These are phyloP conservation scores for Solanum bulbocastanum DNA, from an alignment of 257 asterid genomes.

Conservation along the genomic window DNA sequence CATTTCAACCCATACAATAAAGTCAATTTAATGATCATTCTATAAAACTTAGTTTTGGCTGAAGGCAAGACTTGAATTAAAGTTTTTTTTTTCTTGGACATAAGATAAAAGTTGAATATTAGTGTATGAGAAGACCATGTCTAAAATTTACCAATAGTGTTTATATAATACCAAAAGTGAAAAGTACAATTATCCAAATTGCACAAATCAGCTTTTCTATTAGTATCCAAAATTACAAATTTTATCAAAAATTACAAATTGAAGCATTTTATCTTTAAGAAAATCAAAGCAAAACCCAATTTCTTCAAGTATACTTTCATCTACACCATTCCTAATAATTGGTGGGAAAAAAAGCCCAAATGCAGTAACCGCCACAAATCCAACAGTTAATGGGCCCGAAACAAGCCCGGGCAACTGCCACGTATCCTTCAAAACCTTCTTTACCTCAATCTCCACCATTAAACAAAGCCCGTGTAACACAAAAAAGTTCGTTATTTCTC, in stretches of 20 bases:
- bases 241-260: neutral
- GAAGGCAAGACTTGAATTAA: no score
- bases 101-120: neutral
- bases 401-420: conserved; percentile 26
- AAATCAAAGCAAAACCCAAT: neutral
- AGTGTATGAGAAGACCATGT: neutral
- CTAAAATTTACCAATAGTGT: neutral
- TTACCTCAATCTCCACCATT: conserved; percentile 24
- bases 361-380: conserved; percentile 34
- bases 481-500: conserved; percentile 76
- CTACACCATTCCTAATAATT: conserved; percentile 28
- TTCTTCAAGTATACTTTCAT: conserved; percentile 30
- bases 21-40: neutral
- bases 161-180: neutral
- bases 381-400: conserved; percentile 45
- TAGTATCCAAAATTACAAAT: neutral
- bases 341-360: conserved; percentile 68
- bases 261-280: neutral
- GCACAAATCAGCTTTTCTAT: neutral
- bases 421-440: conserved; percentile 23
- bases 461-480: conserved; percentile 45
- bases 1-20: neutral
- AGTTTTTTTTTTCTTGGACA: no score
- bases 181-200: neutral
- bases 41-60: neutral